These are phyloP conservation scores for Erodium texanum DNA, from an alignment of 441 rosid genomes.

Conservation along the genomic window DNA sequence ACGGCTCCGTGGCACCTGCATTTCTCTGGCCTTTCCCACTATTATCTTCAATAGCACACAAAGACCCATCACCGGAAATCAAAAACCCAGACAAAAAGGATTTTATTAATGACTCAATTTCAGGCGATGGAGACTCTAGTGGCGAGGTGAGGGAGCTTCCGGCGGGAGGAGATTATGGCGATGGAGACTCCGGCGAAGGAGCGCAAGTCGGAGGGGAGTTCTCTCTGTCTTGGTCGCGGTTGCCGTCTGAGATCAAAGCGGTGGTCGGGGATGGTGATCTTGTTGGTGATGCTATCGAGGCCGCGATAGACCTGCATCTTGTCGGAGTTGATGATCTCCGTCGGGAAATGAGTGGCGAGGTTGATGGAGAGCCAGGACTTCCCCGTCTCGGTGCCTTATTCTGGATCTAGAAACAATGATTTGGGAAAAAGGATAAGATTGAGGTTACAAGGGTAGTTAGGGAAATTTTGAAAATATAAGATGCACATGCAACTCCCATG, in stretches of 20 bases:
- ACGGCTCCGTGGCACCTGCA: too few species aligned
- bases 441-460: too few species aligned
- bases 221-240: constrained; percentile 34
- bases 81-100: too few species aligned
- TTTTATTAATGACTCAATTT: too few species aligned
- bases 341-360: constrained; percentile 41
- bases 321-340: constrained; percentile 68
- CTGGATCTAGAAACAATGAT: too few species aligned
- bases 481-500: too few species aligned
- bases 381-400: constrained; percentile 71
- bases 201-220: constrained; percentile 21
- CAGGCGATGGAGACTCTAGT: too few species aligned
- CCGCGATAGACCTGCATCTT: constrained; percentile 64
- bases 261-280: constrained; percentile 61
- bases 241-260: constrained; percentile 42
- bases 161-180: constrained; percentile 28
- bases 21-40: too few species aligned
- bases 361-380: constrained; percentile 63
- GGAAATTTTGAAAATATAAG: too few species aligned
- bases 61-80: too few species aligned
- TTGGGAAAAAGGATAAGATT: too few species aligned
- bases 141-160: constrained; percentile 41
- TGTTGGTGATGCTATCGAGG: constrained; percentile 57
- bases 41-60: too few species aligned
- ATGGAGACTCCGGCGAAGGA: constrained; percentile 35